A percentile compares a stretch with the other conserved stretches of the same genome.
Evolutionary conservation across 495 filamentous ascomycete species (phyloP).

Genomic region (Penicillium chermesinum): DNA sequence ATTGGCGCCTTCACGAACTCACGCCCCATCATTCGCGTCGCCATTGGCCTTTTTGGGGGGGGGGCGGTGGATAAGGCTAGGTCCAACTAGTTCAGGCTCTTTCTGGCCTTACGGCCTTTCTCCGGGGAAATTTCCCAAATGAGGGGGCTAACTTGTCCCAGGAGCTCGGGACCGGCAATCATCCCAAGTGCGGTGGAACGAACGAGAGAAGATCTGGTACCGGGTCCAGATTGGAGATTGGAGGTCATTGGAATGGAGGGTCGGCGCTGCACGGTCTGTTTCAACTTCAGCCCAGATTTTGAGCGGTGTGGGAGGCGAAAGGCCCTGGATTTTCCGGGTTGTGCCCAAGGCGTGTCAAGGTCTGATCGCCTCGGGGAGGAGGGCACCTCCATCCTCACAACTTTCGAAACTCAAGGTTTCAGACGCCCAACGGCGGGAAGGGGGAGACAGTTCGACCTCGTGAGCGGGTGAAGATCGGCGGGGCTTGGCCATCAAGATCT

Average conservation of each 20-base stretch:
- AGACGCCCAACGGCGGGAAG: conserved; percentile 14
- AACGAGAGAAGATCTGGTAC: background rate
- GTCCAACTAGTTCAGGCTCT: background rate
- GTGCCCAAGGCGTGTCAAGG: too few species aligned
- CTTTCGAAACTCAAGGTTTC: conserved; percentile 14
- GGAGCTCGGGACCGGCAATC: background rate
- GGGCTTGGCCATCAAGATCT: conserved; percentile 11
- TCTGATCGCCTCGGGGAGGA: too few species aligned
- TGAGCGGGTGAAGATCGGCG: conserved; percentile 20
- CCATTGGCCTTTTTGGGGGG: conserved; percentile 18
- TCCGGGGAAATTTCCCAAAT: background rate
- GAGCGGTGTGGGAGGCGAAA: too few species aligned
- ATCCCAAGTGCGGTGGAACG: background rate
- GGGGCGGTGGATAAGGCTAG: conserved; percentile 1
- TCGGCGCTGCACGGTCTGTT: too few species aligned
- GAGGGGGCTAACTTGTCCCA: background rate
- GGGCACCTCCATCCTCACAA: too few species aligned
- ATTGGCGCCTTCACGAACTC: conserved; percentile 26
- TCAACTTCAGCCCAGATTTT: too few species aligned
- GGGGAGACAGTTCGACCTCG: conserved; percentile 6
- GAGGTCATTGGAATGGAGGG: too few species aligned
- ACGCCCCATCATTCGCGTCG: conserved; percentile 16
- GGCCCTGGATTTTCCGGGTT: too few species aligned
- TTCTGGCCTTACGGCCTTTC: background rate
- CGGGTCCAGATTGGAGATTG: too few species aligned